Conservation (phyloP, 176 grass and related monocot species). For the Musa beccarii region DNA sequence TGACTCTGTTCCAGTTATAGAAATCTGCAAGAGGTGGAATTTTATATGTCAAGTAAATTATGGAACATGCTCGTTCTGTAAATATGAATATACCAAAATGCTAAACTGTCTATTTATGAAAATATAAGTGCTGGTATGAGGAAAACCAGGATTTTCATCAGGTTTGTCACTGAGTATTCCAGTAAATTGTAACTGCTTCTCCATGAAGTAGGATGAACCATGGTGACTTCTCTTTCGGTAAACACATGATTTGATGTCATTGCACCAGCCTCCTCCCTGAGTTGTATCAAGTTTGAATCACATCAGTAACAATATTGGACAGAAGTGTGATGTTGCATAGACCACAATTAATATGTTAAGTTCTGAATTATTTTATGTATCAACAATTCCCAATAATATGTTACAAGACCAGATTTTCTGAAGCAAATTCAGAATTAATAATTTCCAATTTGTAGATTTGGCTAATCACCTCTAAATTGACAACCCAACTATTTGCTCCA, state of each 20-base stretch:
- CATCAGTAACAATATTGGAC: conserved; percentile 18
- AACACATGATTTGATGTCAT: conserved; percentile 54
- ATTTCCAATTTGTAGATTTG: conserved; percentile 1
- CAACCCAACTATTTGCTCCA: conserved; percentile 80
- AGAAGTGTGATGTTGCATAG: background rate
- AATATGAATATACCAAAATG: background rate
- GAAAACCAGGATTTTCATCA: conserved; percentile 80
- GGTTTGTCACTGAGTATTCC: conserved; percentile 87
- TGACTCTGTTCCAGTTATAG: conserved; percentile 98
- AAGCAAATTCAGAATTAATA: background rate
- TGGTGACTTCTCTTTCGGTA: conserved; percentile 56
- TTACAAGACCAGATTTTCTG: background rate
- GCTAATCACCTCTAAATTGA: conserved; percentile 69
- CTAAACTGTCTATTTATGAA: background rate
- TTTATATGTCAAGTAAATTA: background rate
- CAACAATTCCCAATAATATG: too few species aligned
- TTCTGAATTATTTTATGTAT: too few species aligned
- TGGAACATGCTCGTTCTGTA: background rate
- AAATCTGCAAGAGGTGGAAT: conserved; percentile 48
- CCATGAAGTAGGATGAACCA: conserved; percentile 83
- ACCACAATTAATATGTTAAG: background rate
- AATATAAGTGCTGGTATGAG: background rate
- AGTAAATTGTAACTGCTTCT: conserved; percentile 66
- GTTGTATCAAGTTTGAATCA: conserved; percentile 13
- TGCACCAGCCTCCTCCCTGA: conserved; percentile 99